phyloP scores from a whole-genome alignment of 768 basidiomycete genomes.

The Daedalea quercina region DNA sequence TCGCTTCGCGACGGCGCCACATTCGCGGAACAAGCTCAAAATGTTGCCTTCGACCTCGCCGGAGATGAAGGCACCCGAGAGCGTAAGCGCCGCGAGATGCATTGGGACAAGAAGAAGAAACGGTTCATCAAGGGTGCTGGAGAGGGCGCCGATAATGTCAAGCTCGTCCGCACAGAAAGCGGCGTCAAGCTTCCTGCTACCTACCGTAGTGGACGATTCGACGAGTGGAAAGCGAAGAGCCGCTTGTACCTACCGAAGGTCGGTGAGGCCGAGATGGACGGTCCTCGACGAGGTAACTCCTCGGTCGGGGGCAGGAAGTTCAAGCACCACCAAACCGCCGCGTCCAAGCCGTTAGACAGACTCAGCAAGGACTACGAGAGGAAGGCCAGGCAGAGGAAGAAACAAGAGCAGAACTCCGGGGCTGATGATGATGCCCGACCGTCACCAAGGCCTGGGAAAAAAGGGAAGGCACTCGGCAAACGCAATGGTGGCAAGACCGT shows the following conservation, averaged over 20 bases:
- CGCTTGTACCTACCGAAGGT: slow-evolving; percentile 67
- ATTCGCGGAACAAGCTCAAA: slow-evolving; percentile 78
- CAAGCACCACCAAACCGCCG: slow-evolving; percentile 59
- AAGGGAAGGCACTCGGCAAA: slow-evolving; percentile 27
- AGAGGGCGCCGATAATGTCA: slow-evolving; percentile 85
- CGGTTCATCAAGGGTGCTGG: slow-evolving; percentile 86
- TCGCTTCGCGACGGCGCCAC: slow-evolving; percentile 85
- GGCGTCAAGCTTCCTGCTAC: slow-evolving; percentile 87
- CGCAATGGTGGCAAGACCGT: slow-evolving; percentile 55
- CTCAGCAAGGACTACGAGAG: slow-evolving; percentile 66
- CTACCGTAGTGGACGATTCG: slow-evolving; percentile 89
- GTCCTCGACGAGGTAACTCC: slow-evolving; percentile 17
- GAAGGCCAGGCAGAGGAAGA: slow-evolving; percentile 56
- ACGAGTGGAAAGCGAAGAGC: slow-evolving; percentile 87
- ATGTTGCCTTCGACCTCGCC: slow-evolving; percentile 75
- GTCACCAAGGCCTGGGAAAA: slow-evolving; percentile 24
- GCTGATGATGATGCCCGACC: slow-evolving; percentile 19
- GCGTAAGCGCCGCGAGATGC: slow-evolving; percentile 57
- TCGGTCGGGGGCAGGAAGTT: slow-evolving; percentile 51
- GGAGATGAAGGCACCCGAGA: slow-evolving; percentile 68
- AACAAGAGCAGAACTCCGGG: slow-evolving; percentile 34
- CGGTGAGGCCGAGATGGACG: slow-evolving; percentile 71
- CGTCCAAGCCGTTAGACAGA: slow-evolving; percentile 76
- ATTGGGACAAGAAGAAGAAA: slow-evolving; percentile 97
- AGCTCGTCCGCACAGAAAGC: slow-evolving; percentile 89